These are phyloP conservation scores for Citrullus amarus DNA, from an alignment of 306 rosid genomes.

Conservation along the genomic window DNA sequence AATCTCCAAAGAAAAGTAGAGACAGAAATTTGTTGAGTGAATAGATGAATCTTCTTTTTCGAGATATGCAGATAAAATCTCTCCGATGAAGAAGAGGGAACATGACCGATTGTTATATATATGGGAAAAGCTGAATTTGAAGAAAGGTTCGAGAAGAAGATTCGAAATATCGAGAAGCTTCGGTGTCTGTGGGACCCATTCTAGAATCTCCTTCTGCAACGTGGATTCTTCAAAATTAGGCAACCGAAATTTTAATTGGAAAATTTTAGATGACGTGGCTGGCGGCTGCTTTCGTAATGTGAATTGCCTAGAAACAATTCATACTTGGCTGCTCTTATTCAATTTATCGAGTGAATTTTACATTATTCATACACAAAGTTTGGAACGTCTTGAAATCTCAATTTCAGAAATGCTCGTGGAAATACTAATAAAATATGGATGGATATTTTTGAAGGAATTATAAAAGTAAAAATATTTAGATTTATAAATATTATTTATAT, in stretches of 20 bases:
- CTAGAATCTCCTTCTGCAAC: background rate
- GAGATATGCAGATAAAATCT: background rate
- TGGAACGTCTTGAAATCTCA: too few species aligned
- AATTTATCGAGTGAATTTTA: too few species aligned
- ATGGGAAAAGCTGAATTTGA: background rate
- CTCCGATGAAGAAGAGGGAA: background rate
- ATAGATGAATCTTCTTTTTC: background rate
- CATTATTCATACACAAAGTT: too few species aligned
- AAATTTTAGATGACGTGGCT: background rate
- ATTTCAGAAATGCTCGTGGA: too few species aligned
- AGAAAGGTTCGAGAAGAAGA: background rate
- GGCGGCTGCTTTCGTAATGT: background rate
- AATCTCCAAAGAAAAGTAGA: background rate
- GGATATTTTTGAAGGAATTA: too few species aligned
- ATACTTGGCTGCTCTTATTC: too few species aligned
- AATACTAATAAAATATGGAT: too few species aligned
- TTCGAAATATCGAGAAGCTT: background rate
- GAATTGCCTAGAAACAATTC: too few species aligned
- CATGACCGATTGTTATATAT: background rate
- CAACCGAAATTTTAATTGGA: background rate
- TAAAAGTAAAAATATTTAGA: too few species aligned
- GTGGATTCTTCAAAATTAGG: background rate
- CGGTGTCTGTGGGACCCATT: background rate
- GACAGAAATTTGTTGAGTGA: background rate
- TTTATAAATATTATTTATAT: too few species aligned